Evolutionary conservation across 1,284 basidiomycete genomes (phyloP), one percentile per base, ranked within the genome.

Genomic region (Rhodotorula sp.): DNA sequence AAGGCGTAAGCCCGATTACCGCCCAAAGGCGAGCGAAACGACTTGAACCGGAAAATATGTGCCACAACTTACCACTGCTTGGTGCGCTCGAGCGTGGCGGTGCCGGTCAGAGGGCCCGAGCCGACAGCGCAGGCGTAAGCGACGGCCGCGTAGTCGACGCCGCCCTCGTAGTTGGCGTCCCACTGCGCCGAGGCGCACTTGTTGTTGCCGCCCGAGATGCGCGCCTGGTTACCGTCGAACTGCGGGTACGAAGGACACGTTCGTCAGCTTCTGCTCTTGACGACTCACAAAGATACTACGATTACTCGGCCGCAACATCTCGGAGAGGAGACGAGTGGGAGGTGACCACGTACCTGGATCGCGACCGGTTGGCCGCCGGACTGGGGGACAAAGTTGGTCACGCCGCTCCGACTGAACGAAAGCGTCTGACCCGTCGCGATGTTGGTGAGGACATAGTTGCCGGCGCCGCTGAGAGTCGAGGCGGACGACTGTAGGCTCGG

Each of bases 171-270:
- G 43, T 75, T 69, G 67, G 68, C 67, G 7, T 34, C 39, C 73
- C 73, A 75, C 51, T 72, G 73, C 0, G 73, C 73, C 10, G 68
- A 70, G 1, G 69, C 67, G 59, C 74, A 73, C 66, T 75, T 75
- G 71, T 75, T 75, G 71, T 75, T 75, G 51, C 74, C 74, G 49
- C 74, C 74, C 43, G 71, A 73, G 56, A 75, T 49, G 46, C 74
- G 74, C 34, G 74, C 74, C n/a, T 67, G 65, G n/a, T 56, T 48
- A 51, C 65, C 58, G 6, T n/a, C 26, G 49, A 65, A 71, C 67
- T 67, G 65, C 26, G 49, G 21, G 49, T 23, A 15, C 18, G 6
- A 5, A 26, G 39, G 23, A 12, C 21, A 26, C 12, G 12, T 10
- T 1, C 7, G 5, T 15, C 56, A 31, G 29, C 39, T 16, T 4